Evolutionary conservation across 2,329 filamentous ascomycete genomes (phyloP), one percentile per base, ranked within the genome.

Genomic region (Eurotiales sp.): DNA sequence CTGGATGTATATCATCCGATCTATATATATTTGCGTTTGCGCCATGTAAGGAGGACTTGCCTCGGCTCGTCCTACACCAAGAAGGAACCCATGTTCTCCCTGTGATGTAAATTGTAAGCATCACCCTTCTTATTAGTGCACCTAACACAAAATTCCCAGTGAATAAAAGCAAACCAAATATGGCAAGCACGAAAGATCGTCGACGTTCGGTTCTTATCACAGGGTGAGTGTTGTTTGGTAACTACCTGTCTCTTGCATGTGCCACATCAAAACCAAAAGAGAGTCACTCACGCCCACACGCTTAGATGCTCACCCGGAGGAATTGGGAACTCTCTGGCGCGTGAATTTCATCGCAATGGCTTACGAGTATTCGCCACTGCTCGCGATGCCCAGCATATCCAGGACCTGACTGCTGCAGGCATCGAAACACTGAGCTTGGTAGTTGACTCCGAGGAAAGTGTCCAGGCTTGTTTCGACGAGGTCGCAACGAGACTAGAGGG

Each of bases 281-380:
- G 27, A 37, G 21, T 10, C 7, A n/a, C 23, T 17, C 45, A 37
- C 8, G 29, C 12, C 23, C 30, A 6, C n/a, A 17, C 4, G 19
- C 8, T 23, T 10, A 75, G 74, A 39, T 76, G 77, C 61, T 76
- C 72, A 1, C 75, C 78, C 6, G 78, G 79, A 34, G 77, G 78
- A 48, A 83, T 84, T 55, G 82, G 82, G 23, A 75, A 84, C 59
- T 75, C 76, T 14, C 71, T 85, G 12, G 79, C 80, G 1, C 71
- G 73, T 15, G 79, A 83, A 59, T 84, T 84, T 60, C 72, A 80
- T 51, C 65, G 60, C 22, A 56, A 66, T 66, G 78, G 78, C 46
- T 69, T 79, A 52, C 74, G 77, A 21, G 81, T 85, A 49, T 76
- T 84, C 50, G 80, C 79, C 11, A 83, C 80, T 3, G 80, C 80